A percentile compares a stretch with the other conserved stretches of the same genome.
Evolutionary conservation across 2,329 filamentous ascomycete genomes (phyloP).

Genomic region (Cladobotryum mycophilum): DNA sequence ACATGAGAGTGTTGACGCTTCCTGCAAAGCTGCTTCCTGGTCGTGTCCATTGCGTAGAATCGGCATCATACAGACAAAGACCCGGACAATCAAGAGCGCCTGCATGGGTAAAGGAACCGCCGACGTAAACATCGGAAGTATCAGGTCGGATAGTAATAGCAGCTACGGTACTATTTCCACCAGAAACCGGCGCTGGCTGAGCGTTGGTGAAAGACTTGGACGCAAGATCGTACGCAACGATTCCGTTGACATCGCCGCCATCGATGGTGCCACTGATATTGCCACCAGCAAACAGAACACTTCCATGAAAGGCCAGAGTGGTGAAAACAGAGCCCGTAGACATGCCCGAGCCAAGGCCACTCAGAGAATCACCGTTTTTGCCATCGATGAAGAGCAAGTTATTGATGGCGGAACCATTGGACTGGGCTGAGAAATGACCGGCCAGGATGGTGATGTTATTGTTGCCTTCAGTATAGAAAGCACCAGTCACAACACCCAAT

Average conservation of each 20-base stretch:
- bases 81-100: conserved; percentile 76
- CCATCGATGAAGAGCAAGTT: conserved; percentile 82
- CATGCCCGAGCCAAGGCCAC: conserved; percentile 62
- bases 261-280: conserved; percentile 65
- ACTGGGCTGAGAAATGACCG: conserved; percentile 73
- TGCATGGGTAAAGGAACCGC: conserved; percentile 75
- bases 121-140: conserved; percentile 73
- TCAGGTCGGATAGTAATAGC: conserved; percentile 67
- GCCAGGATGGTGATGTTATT: conserved; percentile 82
- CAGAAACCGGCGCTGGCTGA: conserved; percentile 71
- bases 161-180: conserved; percentile 65
- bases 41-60: conserved; percentile 68
- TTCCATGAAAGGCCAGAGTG: conserved; percentile 59
- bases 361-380: conserved; percentile 57
- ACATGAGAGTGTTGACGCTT: conserved; percentile 64
- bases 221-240: conserved; percentile 73
- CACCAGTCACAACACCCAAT: conserved; percentile 68
- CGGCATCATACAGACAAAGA: conserved; percentile 72
- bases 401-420: conserved; percentile 64
- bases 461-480: conserved; percentile 64
- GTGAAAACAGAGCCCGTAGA: conserved; percentile 68
- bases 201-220: conserved; percentile 51
- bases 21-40: conserved; percentile 69
- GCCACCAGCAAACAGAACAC: conserved; percentile 76
- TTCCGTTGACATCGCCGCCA: conserved; percentile 58